Base-by-base conservation (phyloP, 83 land plant species). In the Picea abies region DNA sequence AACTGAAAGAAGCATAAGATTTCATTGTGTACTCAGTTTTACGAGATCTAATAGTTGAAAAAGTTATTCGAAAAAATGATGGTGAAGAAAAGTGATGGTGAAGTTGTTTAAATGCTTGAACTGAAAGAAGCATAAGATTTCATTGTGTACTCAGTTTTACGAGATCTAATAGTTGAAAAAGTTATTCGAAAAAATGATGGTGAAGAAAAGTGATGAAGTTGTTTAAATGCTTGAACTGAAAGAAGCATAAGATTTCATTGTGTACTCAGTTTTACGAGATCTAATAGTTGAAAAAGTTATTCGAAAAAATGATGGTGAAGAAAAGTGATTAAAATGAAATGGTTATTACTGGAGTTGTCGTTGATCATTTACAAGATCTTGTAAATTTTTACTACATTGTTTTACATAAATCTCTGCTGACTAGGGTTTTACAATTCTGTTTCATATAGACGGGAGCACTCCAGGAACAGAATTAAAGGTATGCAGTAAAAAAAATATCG, bases 381-480 rank as follows among this genome's bases (percentile, higher is more conserved):
- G 78, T 47, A 41, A 72, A 7, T 17, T 44, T 20, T 72, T 72
- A 19, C 22, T 39, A 6, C 22, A 32, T 72, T 72, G 3, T 20
- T 44, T 20, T 47, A 12, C 26, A 47, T 75, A 11, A 10, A 20
- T 47, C 58, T 47, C 22, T 75, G 58, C 78, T 75, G 78, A 75
- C 26, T 75, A 49, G 60, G 44, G 78, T n/a, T 47, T 75, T 75
- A n/a, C 78, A 75, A 75, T 75, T 23, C 44, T 75, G 56, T 75
- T 47, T 49, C 8, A 75, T 47, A 47, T 47, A 75, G 78, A 47
- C 58, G 5, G 60, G 78, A 75, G 78, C 60, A 75, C 78, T 44
- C 52, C 78, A 44, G 60, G 26, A 47, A 25, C 78, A 22, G 16
- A 49, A n/a, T 44, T 75, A 49, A 75, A 75, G 78, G 78, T 75